Evolutionary conservation across 192 early-diverging fungal species (phyloP), one percentile per base, ranked within the genome.

Genomic region (Coemansia biformis): DNA sequence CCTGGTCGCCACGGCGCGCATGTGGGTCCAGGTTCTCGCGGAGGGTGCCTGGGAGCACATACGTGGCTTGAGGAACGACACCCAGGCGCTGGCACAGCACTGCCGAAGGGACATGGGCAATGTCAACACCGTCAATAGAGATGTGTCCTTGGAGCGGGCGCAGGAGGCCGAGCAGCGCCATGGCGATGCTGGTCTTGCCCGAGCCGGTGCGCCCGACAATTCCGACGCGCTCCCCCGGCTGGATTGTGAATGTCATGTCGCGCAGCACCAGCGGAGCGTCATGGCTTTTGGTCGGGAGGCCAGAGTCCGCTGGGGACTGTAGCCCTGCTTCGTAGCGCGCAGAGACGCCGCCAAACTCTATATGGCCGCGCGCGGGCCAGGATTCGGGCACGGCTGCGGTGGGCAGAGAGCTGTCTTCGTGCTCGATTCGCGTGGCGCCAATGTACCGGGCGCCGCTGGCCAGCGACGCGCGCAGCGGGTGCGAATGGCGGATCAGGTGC

Each of bases 41-140:
- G 22, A 95, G 79, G 0, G 90, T 86, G 5, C 86, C 78, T 0
- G 72, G 56, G 22, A 91, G 79, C 14, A 89, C 42, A 3, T 79
- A 79, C 3, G 91, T 80, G 13, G 90, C 85, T 55, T 97, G 94
- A 9, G 94, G 92, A 41, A 97, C 96, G 26, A 97, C 85, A 5
- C 85, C 78, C 51, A 97, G 70, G 14, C 80, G 74, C 52, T 68
- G 80, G 14, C 89, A 66, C 14, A 93, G 64, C 3, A 19, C n/a
- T 33, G 84, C 78, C 5, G 75, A 65, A 0, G 81, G 80, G 9
- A 92, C 64, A 6, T 70, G 77, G 24, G 63, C 57, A 15, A 88
- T 79, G 47, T 92, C 87, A 9, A 88, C 35, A 21, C 79, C 78
- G 58, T 92, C 91, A 43, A 96, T 86, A 18, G 57, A 39, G 22